Percentiles rank a stretch among this genome's conserved stretches.
phyloP scores from a whole-genome alignment of 257 asterid species.

The Solanum gandarillasii region DNA sequence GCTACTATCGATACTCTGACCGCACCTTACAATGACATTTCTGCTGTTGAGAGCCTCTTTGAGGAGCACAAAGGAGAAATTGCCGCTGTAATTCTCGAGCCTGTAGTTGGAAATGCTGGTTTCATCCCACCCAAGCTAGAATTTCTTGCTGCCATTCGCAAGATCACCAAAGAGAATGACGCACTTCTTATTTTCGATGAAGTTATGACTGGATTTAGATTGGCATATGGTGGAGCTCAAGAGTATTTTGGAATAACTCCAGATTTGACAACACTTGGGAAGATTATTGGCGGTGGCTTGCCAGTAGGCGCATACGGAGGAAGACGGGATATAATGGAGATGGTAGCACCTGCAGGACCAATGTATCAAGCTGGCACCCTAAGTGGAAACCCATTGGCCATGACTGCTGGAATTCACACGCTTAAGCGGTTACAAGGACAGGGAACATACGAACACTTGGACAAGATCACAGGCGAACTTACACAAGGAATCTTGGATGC shows the following conservation, averaged over 20 bases:
- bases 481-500: slow-evolving; percentile 57
- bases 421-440: slow-evolving; percentile 63
- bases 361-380: slow-evolving; percentile 98
- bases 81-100: slow-evolving; percentile 78
- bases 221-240: slow-evolving; percentile 96
- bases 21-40: slow-evolving; percentile 68
- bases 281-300: slow-evolving; percentile 93
- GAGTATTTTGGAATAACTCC: slow-evolving; percentile 89
- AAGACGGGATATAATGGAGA: slow-evolving; percentile 90
- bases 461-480: slow-evolving; percentile 66
- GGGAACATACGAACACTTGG: slow-evolving; percentile 67
- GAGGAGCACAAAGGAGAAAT: slow-evolving; percentile 65
- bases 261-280: slow-evolving; percentile 94
- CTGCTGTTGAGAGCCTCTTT: slow-evolving; percentile 58
- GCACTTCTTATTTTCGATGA: slow-evolving; percentile 81
- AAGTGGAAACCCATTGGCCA: slow-evolving; percentile 95
- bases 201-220: slow-evolving; percentile 92
- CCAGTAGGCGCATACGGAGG: slow-evolving; percentile 99
- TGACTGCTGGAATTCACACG: slow-evolving; percentile 98
- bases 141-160: slow-evolving; percentile 49
- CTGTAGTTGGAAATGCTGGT: slow-evolving; percentile 96
- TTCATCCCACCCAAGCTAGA: slow-evolving; percentile 72
- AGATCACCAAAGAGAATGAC: slow-evolving; percentile 49
- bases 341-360: slow-evolving; percentile 99
- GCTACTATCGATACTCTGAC: slow-evolving; percentile 69